phyloP scores from a whole-genome alignment of 2,329 filamentous ascomycete species.

The Colletotrichum musicola region DNA sequence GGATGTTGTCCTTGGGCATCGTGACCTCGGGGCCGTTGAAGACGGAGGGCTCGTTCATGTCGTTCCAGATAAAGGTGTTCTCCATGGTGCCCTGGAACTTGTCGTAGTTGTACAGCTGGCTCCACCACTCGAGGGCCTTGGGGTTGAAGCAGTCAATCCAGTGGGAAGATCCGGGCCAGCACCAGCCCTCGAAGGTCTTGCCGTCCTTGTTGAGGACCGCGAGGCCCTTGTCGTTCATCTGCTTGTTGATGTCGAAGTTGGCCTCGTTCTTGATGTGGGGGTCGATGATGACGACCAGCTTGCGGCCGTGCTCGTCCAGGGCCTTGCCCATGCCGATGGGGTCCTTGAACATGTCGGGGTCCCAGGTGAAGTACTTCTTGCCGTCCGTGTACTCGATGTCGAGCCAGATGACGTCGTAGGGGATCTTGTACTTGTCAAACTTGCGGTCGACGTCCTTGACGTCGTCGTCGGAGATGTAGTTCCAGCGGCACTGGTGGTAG shows the following conservation, averaged over 20 bases:
- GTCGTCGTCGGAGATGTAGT: constrained; percentile 97
- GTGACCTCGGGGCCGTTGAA: constrained; percentile 99
- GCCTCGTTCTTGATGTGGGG: constrained; percentile 96
- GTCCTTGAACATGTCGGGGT: constrained; percentile 87
- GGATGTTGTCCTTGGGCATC: constrained; percentile 98
- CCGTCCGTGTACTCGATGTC: constrained; percentile 98
- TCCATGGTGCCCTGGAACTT: constrained; percentile 86
- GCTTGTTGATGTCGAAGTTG: constrained; percentile 80
- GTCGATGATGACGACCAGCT: constrained; percentile 95
- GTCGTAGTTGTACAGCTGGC: constrained; percentile 86
- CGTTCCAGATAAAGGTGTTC: constrained; percentile 98
- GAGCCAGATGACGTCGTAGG: constrained; percentile 99
- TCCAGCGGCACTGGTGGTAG: constrained; percentile 99
- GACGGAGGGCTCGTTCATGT: constrained; percentile 99
- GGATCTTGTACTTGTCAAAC: constrained; percentile 95
- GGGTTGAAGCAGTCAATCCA: constrained; percentile 98
- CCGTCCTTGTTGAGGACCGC: constrained; percentile 92
- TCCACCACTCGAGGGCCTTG: constrained; percentile 93
- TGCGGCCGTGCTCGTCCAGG: constrained; percentile 85
- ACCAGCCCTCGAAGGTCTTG: constrained; percentile 94
- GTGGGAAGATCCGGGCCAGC: constrained; percentile 96
- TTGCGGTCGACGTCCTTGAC: constrained; percentile 96
- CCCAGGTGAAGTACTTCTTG: constrained; percentile 99
- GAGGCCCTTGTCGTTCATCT: constrained; percentile 86
- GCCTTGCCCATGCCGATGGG: constrained; percentile 90